Evolutionary conservation across 768 basidiomycete species (phyloP).

Genomic region (Gelatoporia subvermispora): DNA sequence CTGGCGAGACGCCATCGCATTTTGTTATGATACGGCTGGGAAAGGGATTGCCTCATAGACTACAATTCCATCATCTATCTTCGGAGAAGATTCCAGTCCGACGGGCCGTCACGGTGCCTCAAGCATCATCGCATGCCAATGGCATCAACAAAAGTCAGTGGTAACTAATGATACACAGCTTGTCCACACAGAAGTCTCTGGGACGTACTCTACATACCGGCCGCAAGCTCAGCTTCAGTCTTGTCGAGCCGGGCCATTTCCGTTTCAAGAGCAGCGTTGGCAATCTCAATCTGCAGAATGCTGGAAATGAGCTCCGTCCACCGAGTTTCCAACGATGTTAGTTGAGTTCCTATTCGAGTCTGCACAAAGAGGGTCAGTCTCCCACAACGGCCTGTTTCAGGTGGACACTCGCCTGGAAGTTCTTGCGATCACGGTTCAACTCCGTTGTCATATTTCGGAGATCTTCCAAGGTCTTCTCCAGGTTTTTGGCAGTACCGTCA

Average conservation of each 20-base stretch:
- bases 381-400: not conserved
- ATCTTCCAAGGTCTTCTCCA: conserved; percentile 71
- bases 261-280: conserved; percentile 80
- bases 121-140: not conserved
- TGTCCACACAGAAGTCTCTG: not conserved
- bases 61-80: too few relatives aligned
- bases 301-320: conserved; percentile 93
- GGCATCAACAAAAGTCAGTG: conserved; percentile 12
- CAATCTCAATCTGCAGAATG: conserved; percentile 93
- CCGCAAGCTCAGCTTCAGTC: conserved; percentile 59
- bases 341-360: conserved; percentile 74
- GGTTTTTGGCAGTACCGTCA: conserved; percentile 68
- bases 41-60: too few relatives aligned
- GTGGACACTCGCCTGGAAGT: conserved; percentile 56
- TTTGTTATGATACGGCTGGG: too few relatives aligned
- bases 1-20: too few relatives aligned
- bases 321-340: conserved; percentile 75
- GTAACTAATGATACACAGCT: conserved; percentile 11
- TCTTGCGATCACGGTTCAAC: conserved; percentile 86
- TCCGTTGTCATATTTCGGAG: conserved; percentile 75
- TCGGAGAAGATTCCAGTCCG: too few relatives aligned
- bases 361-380: conserved; percentile 25
- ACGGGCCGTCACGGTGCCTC: too few relatives aligned
- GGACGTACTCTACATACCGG: conserved; percentile 6
- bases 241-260: conserved; percentile 63